Percentiles rank a stretch among this genome's conserved stretches.
phyloP scores from a whole-genome alignment of 1,139 yeast genomes.

The Suzukiozyma palmioleophila region DNA sequence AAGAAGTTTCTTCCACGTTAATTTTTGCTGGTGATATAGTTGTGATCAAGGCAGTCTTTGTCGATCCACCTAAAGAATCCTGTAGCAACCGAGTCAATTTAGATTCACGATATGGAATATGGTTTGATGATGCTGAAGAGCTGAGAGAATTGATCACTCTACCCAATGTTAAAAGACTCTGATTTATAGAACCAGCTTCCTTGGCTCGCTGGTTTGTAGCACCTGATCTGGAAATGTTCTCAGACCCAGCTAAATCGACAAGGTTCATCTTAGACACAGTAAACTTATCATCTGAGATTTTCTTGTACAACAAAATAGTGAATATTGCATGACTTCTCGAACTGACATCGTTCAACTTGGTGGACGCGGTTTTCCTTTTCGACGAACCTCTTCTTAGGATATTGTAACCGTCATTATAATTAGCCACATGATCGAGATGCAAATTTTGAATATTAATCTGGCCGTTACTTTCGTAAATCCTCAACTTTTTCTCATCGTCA shows the following conservation, averaged over 20 bases:
- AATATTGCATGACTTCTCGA: constrained; percentile 74
- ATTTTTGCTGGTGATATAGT: constrained; percentile 77
- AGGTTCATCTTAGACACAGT: constrained; percentile 66
- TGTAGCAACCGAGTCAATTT: constrained; percentile 74
- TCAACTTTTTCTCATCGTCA: constrained; percentile 32
- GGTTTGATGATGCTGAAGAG: constrained; percentile 25
- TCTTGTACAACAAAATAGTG: constrained; percentile 54
- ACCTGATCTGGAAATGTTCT: constrained; percentile 74
- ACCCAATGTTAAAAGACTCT: constrained; percentile 76
- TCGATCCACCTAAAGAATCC: constrained; percentile 80
- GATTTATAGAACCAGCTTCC: constrained; percentile 87
- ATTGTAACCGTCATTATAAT: constrained; percentile 51
- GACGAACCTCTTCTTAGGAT: constrained; percentile 52
- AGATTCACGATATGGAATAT: constrained; percentile 83
- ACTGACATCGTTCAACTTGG: constrained; percentile 65
- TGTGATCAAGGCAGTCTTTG: constrained; percentile 76
- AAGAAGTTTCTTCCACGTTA: constrained; percentile 72
- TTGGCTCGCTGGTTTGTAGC: constrained; percentile 75
- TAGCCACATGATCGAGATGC: constrained; percentile 50
- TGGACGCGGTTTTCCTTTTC: constrained; percentile 61
- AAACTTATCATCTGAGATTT: constrained; percentile 27
- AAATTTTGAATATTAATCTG: constrained; percentile 46
- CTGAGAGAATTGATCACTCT: constrained; percentile 72
- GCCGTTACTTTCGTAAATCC: constrained; percentile 45
- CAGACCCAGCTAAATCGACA: constrained; percentile 89